Conservation (phyloP, 1,139 yeast species). For the Candida buenavistaensis region DNA sequence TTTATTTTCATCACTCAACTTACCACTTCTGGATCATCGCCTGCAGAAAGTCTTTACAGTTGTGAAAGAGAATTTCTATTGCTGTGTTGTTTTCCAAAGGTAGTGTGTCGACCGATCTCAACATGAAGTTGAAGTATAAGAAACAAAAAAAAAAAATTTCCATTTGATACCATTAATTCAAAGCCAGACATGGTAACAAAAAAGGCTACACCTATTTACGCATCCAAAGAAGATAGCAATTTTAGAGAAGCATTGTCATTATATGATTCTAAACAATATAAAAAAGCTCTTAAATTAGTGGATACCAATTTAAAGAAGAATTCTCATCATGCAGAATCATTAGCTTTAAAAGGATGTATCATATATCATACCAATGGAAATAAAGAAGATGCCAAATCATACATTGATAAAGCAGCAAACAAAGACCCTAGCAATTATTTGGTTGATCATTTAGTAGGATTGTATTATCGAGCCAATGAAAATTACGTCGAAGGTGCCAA, state of each 20-base stretch:
- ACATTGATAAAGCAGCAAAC: slow-evolving; percentile 59
- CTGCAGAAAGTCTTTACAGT: no score
- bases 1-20: no score
- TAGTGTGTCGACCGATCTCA: no score
- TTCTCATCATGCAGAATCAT: slow-evolving; percentile 74
- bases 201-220: slow-evolving; percentile 35
- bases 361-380: slow-evolving; percentile 50
- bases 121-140: no score
- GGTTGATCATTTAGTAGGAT: slow-evolving; percentile 84
- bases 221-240: slow-evolving; percentile 61
- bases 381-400: slow-evolving; percentile 63
- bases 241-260: slow-evolving; percentile 81
- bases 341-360: slow-evolving; percentile 82
- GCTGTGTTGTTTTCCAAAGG: no score
- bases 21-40: no score
- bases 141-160: no score
- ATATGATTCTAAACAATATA: slow-evolving; percentile 84
- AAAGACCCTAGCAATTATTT: slow-evolving; percentile 63
- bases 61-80: no score
- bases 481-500: slow-evolving; percentile 77
- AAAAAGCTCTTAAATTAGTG: slow-evolving; percentile 74
- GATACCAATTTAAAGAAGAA: slow-evolving; percentile 79
- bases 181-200: slow-evolving; percentile 27
- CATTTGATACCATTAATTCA: no score
- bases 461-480: slow-evolving; percentile 70